Evolutionary conservation across 139 green algal genomes (phyloP), one percentile per base, ranked within the genome.

Genomic region (Zygnema cylindricum): DNA sequence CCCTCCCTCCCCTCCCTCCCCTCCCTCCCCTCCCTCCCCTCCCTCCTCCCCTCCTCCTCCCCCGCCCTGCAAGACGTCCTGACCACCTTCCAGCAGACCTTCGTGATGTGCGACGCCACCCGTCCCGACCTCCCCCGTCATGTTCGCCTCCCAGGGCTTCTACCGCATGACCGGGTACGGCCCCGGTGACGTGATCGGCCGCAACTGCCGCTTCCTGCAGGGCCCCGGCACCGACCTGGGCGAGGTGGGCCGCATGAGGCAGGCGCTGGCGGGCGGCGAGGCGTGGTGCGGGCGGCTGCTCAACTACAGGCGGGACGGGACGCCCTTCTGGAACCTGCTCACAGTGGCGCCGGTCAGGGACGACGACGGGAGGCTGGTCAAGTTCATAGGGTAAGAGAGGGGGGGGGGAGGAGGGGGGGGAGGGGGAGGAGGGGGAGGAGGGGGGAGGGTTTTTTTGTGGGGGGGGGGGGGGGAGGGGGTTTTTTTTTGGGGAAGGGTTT

Each of bases 141-240:
- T 98, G 23, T 99, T 96, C 89, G 96, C 96, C 71, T 96, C 93
- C 90, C 95, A 99, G 81, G 94, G 93, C 43, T 99, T 99, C 83
- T 96, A 98, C 36, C 63, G 94, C 22, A 98, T 99, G 96, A 99
- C 97, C 41, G 97, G 97, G 0, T 99, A 99, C 88, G 90, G 92
- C 16, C 91, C 94, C 23, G 96, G 98, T 76, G 97, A 99, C 85
- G 95, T 98, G 2, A 92, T 99, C 75, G 96, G 96, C 0, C 95
- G 97, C 88, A 99, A 99, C 93, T 99, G 86, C 92, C 96, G 97
- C 55, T 99, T 99, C 94, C 90, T 99, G 36, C 97, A 99, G 86
- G 96, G 97, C 2, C 95, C 98, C 89, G 96, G 94, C 42, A 99
- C 97, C 23, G 95, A 98, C 91, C 94, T 93, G 2, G 96, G 96